Evolutionary conservation across 2,329 filamentous ascomycete genomes (phyloP).

Genomic region (Exserohilum rostratum): DNA sequence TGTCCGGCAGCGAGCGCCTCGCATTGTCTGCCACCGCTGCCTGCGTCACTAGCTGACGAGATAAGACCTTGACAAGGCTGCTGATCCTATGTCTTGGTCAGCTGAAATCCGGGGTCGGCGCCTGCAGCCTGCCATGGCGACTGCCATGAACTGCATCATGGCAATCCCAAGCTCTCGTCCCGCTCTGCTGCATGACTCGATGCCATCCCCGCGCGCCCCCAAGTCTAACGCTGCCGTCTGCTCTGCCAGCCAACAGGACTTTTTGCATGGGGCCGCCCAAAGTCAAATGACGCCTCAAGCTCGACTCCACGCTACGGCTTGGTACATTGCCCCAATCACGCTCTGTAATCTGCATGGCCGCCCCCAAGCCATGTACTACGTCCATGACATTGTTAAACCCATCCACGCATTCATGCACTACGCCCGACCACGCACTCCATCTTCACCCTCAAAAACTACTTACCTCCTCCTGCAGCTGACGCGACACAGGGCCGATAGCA

Average conservation of each 20-base stretch:
- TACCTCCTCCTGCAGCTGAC: slow-evolving; percentile 1
- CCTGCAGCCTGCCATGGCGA: slow-evolving; percentile 7
- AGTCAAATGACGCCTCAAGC: slow-evolving; percentile 13
- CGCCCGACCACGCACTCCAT: background rate
- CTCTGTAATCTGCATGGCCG: background rate
- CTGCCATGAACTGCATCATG: slow-evolving; percentile 10
- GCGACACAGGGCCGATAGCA: background rate
- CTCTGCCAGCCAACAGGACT: slow-evolving; percentile 13
- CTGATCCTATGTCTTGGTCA: slow-evolving; percentile 25
- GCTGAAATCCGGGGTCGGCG: slow-evolving; percentile 24
- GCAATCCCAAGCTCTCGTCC: slow-evolving; percentile 15
- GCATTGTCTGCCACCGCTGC: slow-evolving; percentile 8
- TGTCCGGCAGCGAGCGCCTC: background rate
- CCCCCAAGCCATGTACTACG: background rate
- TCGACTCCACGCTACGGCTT: background rate
- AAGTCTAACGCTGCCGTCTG: background rate
- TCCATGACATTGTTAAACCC: background rate
- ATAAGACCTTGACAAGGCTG: slow-evolving; percentile 18
- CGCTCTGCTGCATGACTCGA: slow-evolving; percentile 14
- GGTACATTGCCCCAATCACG: background rate
- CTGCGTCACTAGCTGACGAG: slow-evolving; percentile 15
- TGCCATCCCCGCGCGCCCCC: slow-evolving; percentile 3
- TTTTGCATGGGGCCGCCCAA: background rate
- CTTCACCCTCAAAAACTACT: background rate
- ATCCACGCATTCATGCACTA: background rate